A percentile compares a stretch with the other conserved stretches of the same genome.
phyloP scores from a whole-genome alignment of 176 grass and related monocot genomes.

The Oryza meyeriana region DNA sequence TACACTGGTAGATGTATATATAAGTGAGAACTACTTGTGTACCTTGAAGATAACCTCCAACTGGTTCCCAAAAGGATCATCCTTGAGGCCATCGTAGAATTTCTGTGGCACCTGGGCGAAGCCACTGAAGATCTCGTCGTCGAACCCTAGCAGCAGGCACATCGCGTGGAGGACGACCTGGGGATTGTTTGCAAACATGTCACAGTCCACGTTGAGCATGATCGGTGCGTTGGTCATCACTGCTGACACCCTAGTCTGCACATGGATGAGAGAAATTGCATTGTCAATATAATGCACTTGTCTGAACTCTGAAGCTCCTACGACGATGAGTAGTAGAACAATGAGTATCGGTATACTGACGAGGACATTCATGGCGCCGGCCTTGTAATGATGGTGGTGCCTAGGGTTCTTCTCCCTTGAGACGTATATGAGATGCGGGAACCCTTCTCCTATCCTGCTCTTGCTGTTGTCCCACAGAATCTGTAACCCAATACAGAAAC shows the following conservation, averaged over 20 bases:
- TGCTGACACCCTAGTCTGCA: slow-evolving; percentile 50
- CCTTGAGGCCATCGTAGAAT: slow-evolving; percentile 41
- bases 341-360: not conserved
- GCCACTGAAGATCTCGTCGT: slow-evolving; percentile 25
- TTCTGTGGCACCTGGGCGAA: slow-evolving; percentile 48
- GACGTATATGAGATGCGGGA: slow-evolving; percentile 52
- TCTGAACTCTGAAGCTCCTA: not conserved
- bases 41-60: not conserved
- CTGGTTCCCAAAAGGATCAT: slow-evolving; percentile 66
- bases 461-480: slow-evolving; percentile 43
- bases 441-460: not conserved
- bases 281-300: not conserved
- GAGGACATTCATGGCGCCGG: slow-evolving; percentile 58
- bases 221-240: slow-evolving; percentile 52
- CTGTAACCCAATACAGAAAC: slow-evolving; percentile 12
- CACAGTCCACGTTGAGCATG: slow-evolving; percentile 68
- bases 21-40: not conserved
- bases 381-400: slow-evolving; percentile 47
- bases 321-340: not conserved
- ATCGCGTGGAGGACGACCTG: slow-evolving; percentile 33
- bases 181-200: slow-evolving; percentile 63
- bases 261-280: not conserved
- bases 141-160: slow-evolving; percentile 47
- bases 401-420: slow-evolving; percentile 42
- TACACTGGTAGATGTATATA: not conserved